These are phyloP conservation scores for Tolypocladium ophioglossoides DNA, from an alignment of 2,329 filamentous ascomycete species.

Conservation along the genomic window DNA sequence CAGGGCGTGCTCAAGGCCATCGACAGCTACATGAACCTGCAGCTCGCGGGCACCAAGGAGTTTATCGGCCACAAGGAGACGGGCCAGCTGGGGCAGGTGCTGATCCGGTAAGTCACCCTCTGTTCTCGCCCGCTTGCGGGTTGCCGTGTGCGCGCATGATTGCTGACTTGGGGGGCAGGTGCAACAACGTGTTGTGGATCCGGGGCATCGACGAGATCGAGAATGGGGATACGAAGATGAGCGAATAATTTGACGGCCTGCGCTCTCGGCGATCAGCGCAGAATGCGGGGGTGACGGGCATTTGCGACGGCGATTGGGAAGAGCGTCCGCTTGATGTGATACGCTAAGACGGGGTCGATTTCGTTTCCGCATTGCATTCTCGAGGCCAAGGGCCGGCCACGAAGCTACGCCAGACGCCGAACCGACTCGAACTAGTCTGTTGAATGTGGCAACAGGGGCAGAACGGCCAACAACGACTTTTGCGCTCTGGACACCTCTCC, in stretches of 20 bases:
- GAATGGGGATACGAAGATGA: constrained; percentile 47
- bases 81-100: constrained; percentile 76
- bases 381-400: neutral
- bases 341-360: neutral
- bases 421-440: neutral
- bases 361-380: neutral
- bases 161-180: constrained; percentile 36
- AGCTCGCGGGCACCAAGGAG: constrained; percentile 83
- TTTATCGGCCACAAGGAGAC: constrained; percentile 82
- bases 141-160: neutral
- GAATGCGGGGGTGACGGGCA: neutral
- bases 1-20: constrained; percentile 85
- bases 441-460: neutral
- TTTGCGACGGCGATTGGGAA: neutral
- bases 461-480: neutral
- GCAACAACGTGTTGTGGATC: constrained; percentile 98
- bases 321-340: neutral
- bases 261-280: neutral
- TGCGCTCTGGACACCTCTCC: too few relatives aligned
- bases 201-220: constrained; percentile 43
- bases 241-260: constrained; percentile 27
- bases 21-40: constrained; percentile 98
- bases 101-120: constrained; percentile 60
- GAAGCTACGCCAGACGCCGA: neutral
- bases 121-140: neutral